Base-by-base conservation (phyloP, 1,139 yeast species). In the Diutina siamensis region DNA sequence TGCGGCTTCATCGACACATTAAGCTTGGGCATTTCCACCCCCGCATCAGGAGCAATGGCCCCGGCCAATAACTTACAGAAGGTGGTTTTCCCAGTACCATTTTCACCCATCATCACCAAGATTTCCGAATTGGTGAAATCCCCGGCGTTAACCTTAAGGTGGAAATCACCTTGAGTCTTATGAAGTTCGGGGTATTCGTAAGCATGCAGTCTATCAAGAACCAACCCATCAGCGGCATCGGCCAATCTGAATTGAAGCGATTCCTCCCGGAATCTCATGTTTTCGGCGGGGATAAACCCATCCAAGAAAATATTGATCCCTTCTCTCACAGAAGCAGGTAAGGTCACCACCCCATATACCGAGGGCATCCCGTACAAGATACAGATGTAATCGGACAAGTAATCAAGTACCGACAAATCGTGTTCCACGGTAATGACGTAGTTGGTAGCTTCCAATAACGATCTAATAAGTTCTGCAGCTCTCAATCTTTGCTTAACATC, bases 91-190 rank as follows among this genome's bases (percentile, higher is more conserved):
- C 98, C 98, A 21, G 98, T 92, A 72, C 98, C 98, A 64, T 92
- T 92, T 71, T 92, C 98, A 63, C 98, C 98, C 95, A 92, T 89
- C 97, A 92, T 87, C 49, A 92, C 98, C 60, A 92, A 76, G 57
- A 92, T 92, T 71, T 92, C 98, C 40, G 97, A 86, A 64, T 92
- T 95, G 49, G 95, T 83, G 68, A 89, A 92, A 50, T 84, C 92
- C 68, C 98, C 98, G 41, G 76, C 62, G 60, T 85, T 83, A 51
- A 94, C 83, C 50, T 67, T 71, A 63, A 92, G 75, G 59, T 77
- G 79, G 83, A 92, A 92, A 65, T 88, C 97, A 59, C 98, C 98
- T 74, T 88, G 89, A 45, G 97, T 88, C 74, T 87, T 89, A 48
- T 65, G 60, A 94, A 92, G 83, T 34, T 70, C 55, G 48, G 96